Evolutionary conservation across 148 eudicot genomes (phyloP).

Genomic region (Agrostemma githago): DNA sequence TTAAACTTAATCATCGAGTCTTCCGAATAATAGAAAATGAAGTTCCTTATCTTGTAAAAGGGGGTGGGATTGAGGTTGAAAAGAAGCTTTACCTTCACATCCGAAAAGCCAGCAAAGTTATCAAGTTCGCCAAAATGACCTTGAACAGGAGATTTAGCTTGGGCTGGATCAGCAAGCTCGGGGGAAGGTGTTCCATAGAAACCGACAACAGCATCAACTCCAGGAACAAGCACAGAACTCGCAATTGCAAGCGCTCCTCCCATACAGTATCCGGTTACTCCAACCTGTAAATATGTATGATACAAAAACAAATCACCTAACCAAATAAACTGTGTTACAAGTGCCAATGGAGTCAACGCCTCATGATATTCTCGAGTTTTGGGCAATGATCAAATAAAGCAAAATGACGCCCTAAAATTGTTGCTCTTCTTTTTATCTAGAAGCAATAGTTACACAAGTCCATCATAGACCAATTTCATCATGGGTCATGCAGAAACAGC

Average conservation of each 20-base stretch:
- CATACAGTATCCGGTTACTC: constrained; percentile 96
- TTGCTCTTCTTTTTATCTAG: neutral
- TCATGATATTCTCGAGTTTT: neutral
- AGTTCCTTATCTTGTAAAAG: neutral
- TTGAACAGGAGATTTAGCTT: constrained; percentile 77
- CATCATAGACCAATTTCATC: neutral
- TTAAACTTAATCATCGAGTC: neutral
- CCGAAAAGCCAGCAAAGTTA: constrained; percentile 76
- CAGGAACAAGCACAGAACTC: constrained; percentile 71
- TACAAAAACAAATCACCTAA: neutral
- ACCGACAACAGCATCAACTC: constrained; percentile 76
- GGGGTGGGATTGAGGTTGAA: neutral
- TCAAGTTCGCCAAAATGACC: constrained; percentile 87
- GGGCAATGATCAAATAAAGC: neutral
- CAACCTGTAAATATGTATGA: constrained; percentile 45
- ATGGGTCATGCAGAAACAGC: neutral
- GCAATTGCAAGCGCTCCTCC: constrained; percentile 93
- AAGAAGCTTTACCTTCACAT: constrained; percentile 53
- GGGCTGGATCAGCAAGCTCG: constrained; percentile 67
- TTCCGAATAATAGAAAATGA: neutral
- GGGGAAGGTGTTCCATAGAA: constrained; percentile 87
- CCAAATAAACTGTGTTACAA: neutral
- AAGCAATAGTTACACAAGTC: neutral
- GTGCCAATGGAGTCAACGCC: neutral
- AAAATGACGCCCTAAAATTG: neutral